Evolutionary conservation across 148 eudicot species (phyloP).

Genomic region (Simmondsia chinensis): DNA sequence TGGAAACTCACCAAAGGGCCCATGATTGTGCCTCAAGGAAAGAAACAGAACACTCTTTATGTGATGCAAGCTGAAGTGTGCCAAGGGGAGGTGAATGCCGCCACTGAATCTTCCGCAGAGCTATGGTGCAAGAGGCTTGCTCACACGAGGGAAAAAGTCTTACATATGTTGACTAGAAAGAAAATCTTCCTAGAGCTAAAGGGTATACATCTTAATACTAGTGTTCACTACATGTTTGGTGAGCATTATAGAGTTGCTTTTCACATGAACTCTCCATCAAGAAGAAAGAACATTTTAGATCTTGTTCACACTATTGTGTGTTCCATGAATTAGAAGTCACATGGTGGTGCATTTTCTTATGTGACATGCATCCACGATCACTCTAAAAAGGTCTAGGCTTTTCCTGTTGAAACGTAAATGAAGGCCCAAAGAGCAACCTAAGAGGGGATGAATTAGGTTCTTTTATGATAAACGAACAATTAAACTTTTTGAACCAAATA

Average conservation of each 20-base stretch:
- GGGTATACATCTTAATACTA: neutral
- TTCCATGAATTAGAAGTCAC: neutral
- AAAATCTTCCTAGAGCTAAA: neutral
- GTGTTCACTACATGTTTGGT: constrained; percentile 8
- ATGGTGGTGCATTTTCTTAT: constrained; percentile 8
- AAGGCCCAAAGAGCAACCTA: no score
- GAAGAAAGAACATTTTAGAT: constrained; percentile 4
- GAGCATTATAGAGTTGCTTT: constrained; percentile 7
- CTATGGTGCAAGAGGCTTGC: constrained; percentile 8
- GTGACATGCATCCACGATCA: constrained; percentile 10
- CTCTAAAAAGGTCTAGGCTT: constrained; percentile 11
- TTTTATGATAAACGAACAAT: no score
- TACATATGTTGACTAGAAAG: neutral
- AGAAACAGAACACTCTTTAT: neutral
- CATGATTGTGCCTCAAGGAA: neutral
- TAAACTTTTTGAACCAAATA: no score
- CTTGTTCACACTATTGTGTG: constrained; percentile 10
- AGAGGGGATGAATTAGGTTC: no score
- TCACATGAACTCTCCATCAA: constrained; percentile 3
- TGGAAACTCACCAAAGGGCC: constrained; percentile 5
- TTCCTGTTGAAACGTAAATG: constrained; percentile 3
- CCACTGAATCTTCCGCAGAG: neutral
- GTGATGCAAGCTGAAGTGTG: neutral
- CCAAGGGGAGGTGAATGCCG: constrained; percentile 3
- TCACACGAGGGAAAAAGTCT: neutral